Base-by-base conservation (phyloP, 352 stramenopile genomes). In the Saprolegnia diclina region DNA sequence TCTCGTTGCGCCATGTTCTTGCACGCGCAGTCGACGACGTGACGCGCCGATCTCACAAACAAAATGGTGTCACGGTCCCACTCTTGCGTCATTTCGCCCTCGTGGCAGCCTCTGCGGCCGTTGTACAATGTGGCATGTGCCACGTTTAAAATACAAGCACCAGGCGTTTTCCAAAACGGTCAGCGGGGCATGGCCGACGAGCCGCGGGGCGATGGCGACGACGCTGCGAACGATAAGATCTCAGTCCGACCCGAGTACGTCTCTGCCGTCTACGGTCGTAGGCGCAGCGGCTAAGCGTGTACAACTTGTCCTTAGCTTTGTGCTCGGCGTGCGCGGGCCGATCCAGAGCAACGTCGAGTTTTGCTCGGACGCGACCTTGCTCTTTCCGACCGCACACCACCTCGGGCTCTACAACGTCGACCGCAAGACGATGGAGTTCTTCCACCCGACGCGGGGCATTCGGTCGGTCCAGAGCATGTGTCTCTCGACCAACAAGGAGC, bases 341-440 rank as follows among this genome's bases (percentile, higher is more conserved):
- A 56, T 72, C 10, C 65, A 67, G 38, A 72, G 38, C 26, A 67
- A 65, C 57, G 75, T 91, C 10, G 81, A 89, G 46, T 91, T 91
- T 56, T 64, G 82, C 11, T 77, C 59, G 40, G 85, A 93, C 26
- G 76, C 59, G 21, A 62, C 76, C 5, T 75, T 91, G 6, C 78
- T 89, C 52, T 91, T 90, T 48, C 82, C 85, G 0, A 81, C 81
- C 1, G 85, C 76, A 0, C 81, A 92, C 48, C 82, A 92, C 61
- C 72, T 92, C 37, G 74, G 56, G 1, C 66, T 91, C 16, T 87
- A 86, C 69, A 78, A 92, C 56, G 69, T 85, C 0, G 85, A 91
- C 50, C 79, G 29, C 19, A 75, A 73, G 5, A 45, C 29, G 5
- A 92, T 94, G 83, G 83, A 90, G 29, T 94, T 93, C 38, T 73